These are phyloP conservation scores for Lavandula angustifolia DNA, from an alignment of 257 asterid species.

Conservation along the genomic window DNA sequence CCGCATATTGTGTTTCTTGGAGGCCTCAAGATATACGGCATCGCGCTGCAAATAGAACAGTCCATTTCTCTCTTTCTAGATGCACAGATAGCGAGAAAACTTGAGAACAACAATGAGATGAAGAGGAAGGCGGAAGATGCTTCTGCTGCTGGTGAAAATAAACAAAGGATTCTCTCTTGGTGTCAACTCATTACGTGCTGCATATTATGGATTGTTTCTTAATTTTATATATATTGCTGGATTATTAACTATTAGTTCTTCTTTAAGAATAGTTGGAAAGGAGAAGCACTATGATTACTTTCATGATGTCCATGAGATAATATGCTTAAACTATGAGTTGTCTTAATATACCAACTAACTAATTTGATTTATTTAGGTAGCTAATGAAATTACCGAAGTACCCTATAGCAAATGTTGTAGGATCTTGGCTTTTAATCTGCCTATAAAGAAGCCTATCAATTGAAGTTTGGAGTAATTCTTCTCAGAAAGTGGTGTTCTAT, in stretches of 20 bases:
- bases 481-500: too few relatives aligned
- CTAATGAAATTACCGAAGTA: conserved; percentile 37
- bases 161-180: conserved; percentile 7
- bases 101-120: background rate
- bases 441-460: background rate
- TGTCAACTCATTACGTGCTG: conserved; percentile 35
- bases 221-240: conserved; percentile 23
- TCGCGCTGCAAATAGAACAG: conserved; percentile 81
- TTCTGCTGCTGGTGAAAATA: too few relatives aligned
- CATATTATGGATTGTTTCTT: conserved; percentile 26
- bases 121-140: conserved; percentile 9
- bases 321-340: conserved; percentile 32
- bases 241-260: conserved; percentile 29
- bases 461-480: background rate
- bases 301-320: conserved; percentile 37
- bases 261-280: conserved; percentile 40
- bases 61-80: conserved; percentile 51
- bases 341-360: conserved; percentile 35
- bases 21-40: conserved; percentile 83
- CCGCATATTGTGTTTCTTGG: conserved; percentile 83
- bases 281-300: conserved; percentile 43
- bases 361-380: conserved; percentile 41
- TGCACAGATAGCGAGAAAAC: background rate
- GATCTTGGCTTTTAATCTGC: background rate
- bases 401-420: background rate